phyloP scores from a whole-genome alignment of 2,329 filamentous ascomycete genomes.

The Diaporthe humulicola region DNA sequence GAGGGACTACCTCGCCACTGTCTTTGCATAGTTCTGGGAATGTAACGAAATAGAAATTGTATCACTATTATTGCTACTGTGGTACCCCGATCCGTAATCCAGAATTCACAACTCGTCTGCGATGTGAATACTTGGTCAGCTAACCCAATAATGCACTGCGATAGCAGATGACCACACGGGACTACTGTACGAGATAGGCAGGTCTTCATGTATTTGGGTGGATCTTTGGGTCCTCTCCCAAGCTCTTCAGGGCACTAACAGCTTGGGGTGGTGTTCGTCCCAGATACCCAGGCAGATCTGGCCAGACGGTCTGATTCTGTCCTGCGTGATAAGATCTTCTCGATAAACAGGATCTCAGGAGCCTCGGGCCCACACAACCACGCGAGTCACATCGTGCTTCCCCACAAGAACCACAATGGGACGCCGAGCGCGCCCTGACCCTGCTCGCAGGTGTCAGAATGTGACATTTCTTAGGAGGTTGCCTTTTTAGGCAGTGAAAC shows the following conservation, averaged over 20 bases:
- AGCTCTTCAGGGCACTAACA: not conserved
- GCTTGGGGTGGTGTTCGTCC: not conserved
- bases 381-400: slow-evolving; percentile 19
- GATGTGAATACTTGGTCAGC: not conserved
- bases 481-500: slow-evolving; percentile 8
- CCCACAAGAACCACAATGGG: slow-evolving; percentile 11
- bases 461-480: not conserved
- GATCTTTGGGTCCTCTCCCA: not conserved
- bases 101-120: not conserved
- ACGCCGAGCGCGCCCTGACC: slow-evolving; percentile 6
- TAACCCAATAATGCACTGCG: not conserved
- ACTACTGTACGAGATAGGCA: not conserved
- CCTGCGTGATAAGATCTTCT: slow-evolving; percentile 1
- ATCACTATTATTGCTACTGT: not conserved
- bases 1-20: slow-evolving; percentile 43
- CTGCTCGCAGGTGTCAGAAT: slow-evolving; percentile 24
- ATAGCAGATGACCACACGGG: not conserved
- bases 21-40: slow-evolving; percentile 18
- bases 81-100: not conserved
- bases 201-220: not conserved
- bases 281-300: not conserved
- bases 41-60: not conserved
- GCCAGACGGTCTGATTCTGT: not conserved
- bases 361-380: not conserved
- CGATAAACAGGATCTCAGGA: slow-evolving; percentile 12